phyloP scores from a whole-genome alignment of 2,329 filamentous ascomycete species.

The Diaporthe ampelina region DNA sequence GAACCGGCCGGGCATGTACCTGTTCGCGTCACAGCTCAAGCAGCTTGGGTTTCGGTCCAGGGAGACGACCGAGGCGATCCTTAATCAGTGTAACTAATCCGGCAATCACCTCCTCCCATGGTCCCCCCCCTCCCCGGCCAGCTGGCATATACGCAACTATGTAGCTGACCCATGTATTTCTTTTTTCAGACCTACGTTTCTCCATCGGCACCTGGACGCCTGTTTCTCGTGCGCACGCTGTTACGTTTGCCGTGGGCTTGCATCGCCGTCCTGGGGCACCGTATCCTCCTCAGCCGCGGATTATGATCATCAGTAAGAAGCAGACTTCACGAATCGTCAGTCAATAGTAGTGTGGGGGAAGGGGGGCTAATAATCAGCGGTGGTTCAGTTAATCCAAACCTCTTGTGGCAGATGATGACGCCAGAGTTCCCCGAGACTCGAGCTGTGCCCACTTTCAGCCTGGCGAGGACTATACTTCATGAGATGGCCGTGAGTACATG shows the following conservation, averaged over 20 bases:
- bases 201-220: neutral
- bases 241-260: neutral
- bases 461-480: neutral
- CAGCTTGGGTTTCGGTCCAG: neutral
- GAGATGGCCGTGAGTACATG: neutral
- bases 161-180: neutral
- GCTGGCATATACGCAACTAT: neutral
- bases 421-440: neutral
- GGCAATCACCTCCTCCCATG: too few species aligned
- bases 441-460: neutral
- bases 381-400: neutral
- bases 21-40: neutral
- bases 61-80: neutral
- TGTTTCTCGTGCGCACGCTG: accelerated
- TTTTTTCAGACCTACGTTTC: neutral
- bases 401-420: neutral
- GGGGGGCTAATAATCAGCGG: neutral
- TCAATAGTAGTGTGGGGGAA: too few species aligned
- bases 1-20: constrained; percentile 2
- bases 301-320: neutral
- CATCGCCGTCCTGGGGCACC: too few species aligned
- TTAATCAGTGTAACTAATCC: neutral
- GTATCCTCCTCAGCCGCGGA: neutral
- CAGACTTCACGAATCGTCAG: too few species aligned
- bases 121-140: neutral